Evolutionary conservation across 371 early-diverging fungal species (phyloP).

Genomic region (Fennellomyces sp.): DNA sequence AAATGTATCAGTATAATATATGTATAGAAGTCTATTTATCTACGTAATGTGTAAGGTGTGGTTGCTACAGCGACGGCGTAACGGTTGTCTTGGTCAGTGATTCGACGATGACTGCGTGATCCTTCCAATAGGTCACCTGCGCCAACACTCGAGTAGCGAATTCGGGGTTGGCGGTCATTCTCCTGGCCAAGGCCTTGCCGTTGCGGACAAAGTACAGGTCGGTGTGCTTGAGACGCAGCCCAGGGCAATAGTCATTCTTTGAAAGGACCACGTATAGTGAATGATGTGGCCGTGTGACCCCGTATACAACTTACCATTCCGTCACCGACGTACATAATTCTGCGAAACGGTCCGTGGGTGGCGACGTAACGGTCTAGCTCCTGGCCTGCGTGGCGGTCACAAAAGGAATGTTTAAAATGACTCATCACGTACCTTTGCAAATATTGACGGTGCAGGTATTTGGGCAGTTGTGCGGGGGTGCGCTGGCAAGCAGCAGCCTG

Average conservation of each 20-base stretch:
- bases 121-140: conserved; percentile 26
- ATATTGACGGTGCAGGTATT: conserved; percentile 72
- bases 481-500: conserved; percentile 48
- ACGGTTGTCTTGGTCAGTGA: neutral
- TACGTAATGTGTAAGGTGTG: neutral
- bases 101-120: conserved; percentile 13
- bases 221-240: conserved; percentile 27
- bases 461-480: conserved; percentile 62
- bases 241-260: conserved; percentile 50
- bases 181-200: conserved; percentile 13
- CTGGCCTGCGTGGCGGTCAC: conserved; percentile 19
- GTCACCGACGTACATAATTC: conserved; percentile 47
- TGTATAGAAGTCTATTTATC: neutral
- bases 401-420: neutral
- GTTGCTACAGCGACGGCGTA: neutral
- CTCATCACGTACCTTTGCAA: conserved; percentile 65
- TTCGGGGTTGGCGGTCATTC: conserved; percentile 14
- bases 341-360: conserved; percentile 28
- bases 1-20: too few species aligned
- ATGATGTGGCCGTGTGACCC: neutral
- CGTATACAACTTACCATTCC: conserved; percentile 31
- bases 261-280: too few species aligned
- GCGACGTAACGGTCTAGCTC: conserved; percentile 38
- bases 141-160: conserved; percentile 12
- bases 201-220: conserved; percentile 29